phyloP scores from a whole-genome alignment of 805 yeast genomes.

The Nakazawaea molendinolei region DNA sequence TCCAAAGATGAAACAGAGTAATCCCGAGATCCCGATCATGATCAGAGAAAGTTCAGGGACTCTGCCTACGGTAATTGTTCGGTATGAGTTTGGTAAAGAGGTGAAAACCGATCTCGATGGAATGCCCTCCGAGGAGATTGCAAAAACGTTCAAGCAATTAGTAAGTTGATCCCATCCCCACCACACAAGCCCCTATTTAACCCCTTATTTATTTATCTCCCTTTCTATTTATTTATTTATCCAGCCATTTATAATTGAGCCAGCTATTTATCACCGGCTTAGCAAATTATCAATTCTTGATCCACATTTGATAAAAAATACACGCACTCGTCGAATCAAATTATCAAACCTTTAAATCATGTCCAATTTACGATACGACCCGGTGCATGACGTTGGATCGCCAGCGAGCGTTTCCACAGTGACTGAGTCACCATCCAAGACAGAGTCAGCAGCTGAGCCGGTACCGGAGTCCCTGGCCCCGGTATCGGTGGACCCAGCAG shows the following conservation, averaged over 20 bases:
- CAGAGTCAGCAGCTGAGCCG: not conserved
- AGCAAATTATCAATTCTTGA: too few species aligned
- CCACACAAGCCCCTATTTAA: not conserved
- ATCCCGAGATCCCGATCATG: slow-evolving; percentile 66
- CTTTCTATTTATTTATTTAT: slow-evolving; percentile 6
- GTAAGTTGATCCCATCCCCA: slow-evolving; percentile 28
- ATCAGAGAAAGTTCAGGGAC: slow-evolving; percentile 73
- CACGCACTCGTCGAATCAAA: too few species aligned
- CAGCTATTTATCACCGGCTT: too few species aligned
- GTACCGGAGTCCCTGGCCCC: not conserved
- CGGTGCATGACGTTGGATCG: slow-evolving; percentile 1
- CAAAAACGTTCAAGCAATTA: slow-evolving; percentile 29
- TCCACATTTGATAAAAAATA: too few species aligned
- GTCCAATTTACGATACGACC: slow-evolving; percentile 1
- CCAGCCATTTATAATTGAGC: too few species aligned
- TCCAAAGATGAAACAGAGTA: slow-evolving; percentile 53
- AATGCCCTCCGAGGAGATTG: slow-evolving; percentile 39
- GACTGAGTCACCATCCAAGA: too few species aligned
- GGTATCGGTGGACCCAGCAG: not conserved
- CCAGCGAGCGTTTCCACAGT: not conserved
- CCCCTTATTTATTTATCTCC: not conserved
- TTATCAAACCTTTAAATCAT: too few species aligned
- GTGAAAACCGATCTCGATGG: slow-evolving; percentile 42
- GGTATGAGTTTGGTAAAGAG: slow-evolving; percentile 56
- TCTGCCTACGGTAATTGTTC: slow-evolving; percentile 67